Evolutionary conservation across 306 rosid species (phyloP), one percentile per base, ranked within the genome.

Genomic region (Gillenia trifoliata): DNA sequence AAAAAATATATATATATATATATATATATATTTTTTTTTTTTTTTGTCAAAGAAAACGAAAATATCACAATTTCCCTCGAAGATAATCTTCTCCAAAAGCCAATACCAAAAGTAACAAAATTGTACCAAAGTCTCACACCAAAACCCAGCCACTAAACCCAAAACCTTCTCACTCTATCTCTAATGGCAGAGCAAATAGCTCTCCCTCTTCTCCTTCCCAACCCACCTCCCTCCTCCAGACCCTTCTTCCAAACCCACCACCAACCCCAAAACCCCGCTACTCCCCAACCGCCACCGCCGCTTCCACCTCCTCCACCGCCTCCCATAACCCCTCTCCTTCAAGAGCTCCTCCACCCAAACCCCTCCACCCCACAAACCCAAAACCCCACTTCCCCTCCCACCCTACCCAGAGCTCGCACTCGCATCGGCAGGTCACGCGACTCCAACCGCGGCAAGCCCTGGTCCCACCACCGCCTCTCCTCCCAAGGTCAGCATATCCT

Each of bases 401-500:
- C 74, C 36, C 26, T 74, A 30, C 79, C 77, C 63, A 78, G 82
- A 60, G 67, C 69, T 33, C 93, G 89, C 72, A 55, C 66, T 16
- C 76, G 86, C n/a, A 86, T 89, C 41, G 91, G 89, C 62, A 87
- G 73, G 77, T 89, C 83, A 25, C 66, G 75, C 13, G 94, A 93
- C 85, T 75, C 91, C 70, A 91, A 93, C 80, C 82, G 87, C 17
- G 98, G 96, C 49, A 91, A 84, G 81, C 91, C 93, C 15, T 94
- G 98, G 98, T 86, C 80, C 22, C 77, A 78, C 60, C 89, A 76
- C 38, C 78, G 78, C 10, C 85, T 94, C 50, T 88, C 97, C 19
- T 52, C 81, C 41, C 79, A 70, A 83, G 97, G 93, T 87, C 87
- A 78, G 80, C 78, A 31, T 38, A 49, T 85, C 79, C 88, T 91